Evolutionary conservation across 2,329 filamentous ascomycete genomes (phyloP).

Genomic region (Fusarium clavum): DNA sequence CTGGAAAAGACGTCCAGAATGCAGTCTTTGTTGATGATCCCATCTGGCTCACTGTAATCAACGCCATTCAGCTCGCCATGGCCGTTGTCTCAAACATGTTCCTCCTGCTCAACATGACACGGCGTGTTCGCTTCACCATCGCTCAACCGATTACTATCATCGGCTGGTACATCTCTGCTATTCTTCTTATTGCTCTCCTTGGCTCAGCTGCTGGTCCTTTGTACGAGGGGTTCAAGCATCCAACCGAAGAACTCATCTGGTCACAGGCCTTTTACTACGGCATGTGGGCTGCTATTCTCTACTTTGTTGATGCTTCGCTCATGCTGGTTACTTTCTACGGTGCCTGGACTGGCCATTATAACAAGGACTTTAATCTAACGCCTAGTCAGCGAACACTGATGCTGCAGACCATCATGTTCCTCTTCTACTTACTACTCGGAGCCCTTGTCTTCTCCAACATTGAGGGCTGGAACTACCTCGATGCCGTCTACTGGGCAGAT

Average conservation of each 20-base stretch:
- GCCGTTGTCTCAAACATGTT: constrained; percentile 84
- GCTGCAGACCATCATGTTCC: constrained; percentile 87
- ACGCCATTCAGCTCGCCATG: constrained; percentile 79
- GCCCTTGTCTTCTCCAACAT: constrained; percentile 79
- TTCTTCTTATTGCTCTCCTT: constrained; percentile 74
- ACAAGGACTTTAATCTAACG: constrained; percentile 81
- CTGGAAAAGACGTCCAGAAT: constrained; percentile 59
- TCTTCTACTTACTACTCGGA: constrained; percentile 83
- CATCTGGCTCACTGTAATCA: constrained; percentile 78
- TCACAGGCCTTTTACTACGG: constrained; percentile 91
- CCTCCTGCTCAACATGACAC: constrained; percentile 88
- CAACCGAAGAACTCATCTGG: constrained; percentile 66
- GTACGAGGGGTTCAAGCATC: constrained; percentile 49
- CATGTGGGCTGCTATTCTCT: constrained; percentile 81
- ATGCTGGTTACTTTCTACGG: constrained; percentile 84
- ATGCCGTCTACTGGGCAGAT: constrained; percentile 83
- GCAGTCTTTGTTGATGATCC: constrained; percentile 74
- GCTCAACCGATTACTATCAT: constrained; percentile 86
- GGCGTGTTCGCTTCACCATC: constrained; percentile 80
- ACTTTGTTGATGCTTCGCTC: constrained; percentile 81
- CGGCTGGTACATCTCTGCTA: constrained; percentile 76
- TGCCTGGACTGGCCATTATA: constrained; percentile 76
- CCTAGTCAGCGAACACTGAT: constrained; percentile 88
- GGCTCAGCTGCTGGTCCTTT: constrained; percentile 73
- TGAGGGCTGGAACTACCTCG: constrained; percentile 80